Evolutionary conservation across 441 rosid genomes (phyloP), one percentile per base, ranked within the genome.

Genomic region (Populus tomentosa): DNA sequence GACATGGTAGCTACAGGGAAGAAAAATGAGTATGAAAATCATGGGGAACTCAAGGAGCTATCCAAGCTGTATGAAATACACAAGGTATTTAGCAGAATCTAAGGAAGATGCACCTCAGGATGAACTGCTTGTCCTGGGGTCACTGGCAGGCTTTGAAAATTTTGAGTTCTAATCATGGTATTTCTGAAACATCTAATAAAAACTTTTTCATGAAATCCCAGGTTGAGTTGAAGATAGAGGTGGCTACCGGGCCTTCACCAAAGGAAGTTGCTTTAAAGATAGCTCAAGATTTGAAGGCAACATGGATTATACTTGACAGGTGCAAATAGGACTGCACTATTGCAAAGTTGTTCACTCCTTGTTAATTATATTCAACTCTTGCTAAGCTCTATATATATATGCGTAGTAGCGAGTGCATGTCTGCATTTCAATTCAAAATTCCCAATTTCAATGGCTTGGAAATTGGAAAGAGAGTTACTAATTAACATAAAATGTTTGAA

Each of bases 241-340:
- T 86, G 77, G 81, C 67, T 35, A 71, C 80, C 35, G 88, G 86
- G 53, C 71, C 84, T 76, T 79, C 85, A 23, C 81, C 83, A 14
- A 87, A 84, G 77, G 69, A 46, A 33, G 80, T 71, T 35, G 88
- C 86, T 62, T 4, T 85, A 26, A 77, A 78, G 76, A 78, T 80
- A 16, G 88, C 86, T 64, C 73, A 73, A 78, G 72, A 62, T 77
- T 69, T 85, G 13, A 76, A 53, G 67, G 72, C 87, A 75, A 84
- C 87, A 33, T 84, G 85, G 87, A 75, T 84, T 24, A 85, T 88
- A 76, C 85, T 88, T 38, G 91, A 88, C 86, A 85, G 91, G 89
- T 86, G 33, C 38, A 30, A 73, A 20, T 40, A 21, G 13, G 21
- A 40, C 65, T n/a, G 28, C 28, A 5, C 8, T 50, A 1, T 5